Percentiles rank a stretch among this genome's conserved stretches.
Conservation (phyloP, 2,329 filamentous ascomycete genomes). For the Scytalidium sp. region DNA sequence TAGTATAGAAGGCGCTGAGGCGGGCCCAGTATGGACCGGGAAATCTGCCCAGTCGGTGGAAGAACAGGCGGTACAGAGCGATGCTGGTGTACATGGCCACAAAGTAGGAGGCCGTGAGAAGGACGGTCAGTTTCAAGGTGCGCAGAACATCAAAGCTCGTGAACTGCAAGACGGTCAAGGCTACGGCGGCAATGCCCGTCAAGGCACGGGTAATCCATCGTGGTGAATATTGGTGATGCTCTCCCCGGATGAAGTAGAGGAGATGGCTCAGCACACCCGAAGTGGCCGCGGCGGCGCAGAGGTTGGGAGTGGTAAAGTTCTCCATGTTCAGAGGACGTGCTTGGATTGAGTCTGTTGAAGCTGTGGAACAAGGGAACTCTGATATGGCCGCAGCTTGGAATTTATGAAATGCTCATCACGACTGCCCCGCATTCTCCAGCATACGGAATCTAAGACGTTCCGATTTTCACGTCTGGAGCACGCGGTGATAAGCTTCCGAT, state of each 20-base stretch:
- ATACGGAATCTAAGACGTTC: too few species aligned
- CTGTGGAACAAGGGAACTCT: too few species aligned
- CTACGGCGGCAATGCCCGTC: neutral
- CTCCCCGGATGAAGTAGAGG: slow-evolving; percentile 20
- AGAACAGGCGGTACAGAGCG: slow-evolving; percentile 52
- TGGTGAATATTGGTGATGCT: slow-evolving; percentile 10
- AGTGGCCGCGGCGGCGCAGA: neutral
- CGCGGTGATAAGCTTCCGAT: too few species aligned
- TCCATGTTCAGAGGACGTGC: too few species aligned
- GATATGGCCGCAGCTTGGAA: too few species aligned
- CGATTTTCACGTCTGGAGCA: too few species aligned
- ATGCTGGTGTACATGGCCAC: slow-evolving; percentile 36
- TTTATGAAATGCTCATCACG: too few species aligned
- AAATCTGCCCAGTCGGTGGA: slow-evolving; percentile 26
- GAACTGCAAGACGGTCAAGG: neutral
- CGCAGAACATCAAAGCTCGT: neutral
- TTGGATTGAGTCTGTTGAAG: too few species aligned
- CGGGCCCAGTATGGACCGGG: slow-evolving; percentile 21
- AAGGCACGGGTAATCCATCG: neutral
- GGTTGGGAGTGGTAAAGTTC: too few species aligned
- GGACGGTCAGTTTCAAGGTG: neutral
- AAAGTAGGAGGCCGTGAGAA: slow-evolving; percentile 4
- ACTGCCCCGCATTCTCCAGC: too few species aligned
- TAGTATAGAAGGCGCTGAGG: slow-evolving; percentile 18
- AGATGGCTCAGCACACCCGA: slow-evolving; percentile 11